A percentile compares a stretch with the other conserved stretches of the same genome.
These are phyloP conservation scores for Durotheca rogersii DNA, from an alignment of 495 filamentous ascomycete genomes.

Conservation along the genomic window DNA sequence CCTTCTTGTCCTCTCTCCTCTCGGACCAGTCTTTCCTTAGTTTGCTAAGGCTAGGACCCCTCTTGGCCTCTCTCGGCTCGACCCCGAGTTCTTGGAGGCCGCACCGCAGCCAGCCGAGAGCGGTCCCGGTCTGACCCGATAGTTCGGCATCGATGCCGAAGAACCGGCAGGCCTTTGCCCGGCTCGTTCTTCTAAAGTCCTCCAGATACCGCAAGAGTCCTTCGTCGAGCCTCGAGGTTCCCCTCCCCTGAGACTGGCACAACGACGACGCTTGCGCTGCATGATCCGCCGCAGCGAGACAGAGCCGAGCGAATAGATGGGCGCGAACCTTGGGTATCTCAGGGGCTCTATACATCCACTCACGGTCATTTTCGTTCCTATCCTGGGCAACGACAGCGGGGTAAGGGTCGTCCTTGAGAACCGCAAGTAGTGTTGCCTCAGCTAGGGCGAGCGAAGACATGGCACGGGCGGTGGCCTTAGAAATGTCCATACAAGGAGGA, in stretches of 20 bases:
- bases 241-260: slow-evolving; percentile 37
- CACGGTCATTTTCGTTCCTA: slow-evolving; percentile 74
- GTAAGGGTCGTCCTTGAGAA: slow-evolving; percentile 92
- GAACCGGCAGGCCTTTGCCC: slow-evolving; percentile 84
- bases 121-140: slow-evolving; percentile 74
- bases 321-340: slow-evolving; percentile 86
- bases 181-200: slow-evolving; percentile 69
- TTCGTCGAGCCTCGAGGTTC: slow-evolving; percentile 56
- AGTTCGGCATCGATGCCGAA: slow-evolving; percentile 87
- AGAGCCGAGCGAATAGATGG: slow-evolving; percentile 81
- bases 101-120: slow-evolving; percentile 78
- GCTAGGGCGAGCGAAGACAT: slow-evolving; percentile 73
- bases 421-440: slow-evolving; percentile 85
- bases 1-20: slow-evolving; percentile 64
- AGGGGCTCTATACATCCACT: slow-evolving; percentile 90
- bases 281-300: slow-evolving; percentile 73
- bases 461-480: slow-evolving; percentile 64
- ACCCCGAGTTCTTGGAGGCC: slow-evolving; percentile 71
- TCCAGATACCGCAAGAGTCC: slow-evolving; percentile 68
- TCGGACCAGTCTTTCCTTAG: slow-evolving; percentile 72
- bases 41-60: slow-evolving; percentile 58
- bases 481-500: slow-evolving; percentile 60
- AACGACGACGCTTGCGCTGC: slow-evolving; percentile 60
- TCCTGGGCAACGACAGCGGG: slow-evolving; percentile 72
- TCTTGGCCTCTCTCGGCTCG: slow-evolving; percentile 44